These are phyloP conservation scores for Clitoria ternatea DNA, from an alignment of 306 rosid genomes.

Conservation along the genomic window DNA sequence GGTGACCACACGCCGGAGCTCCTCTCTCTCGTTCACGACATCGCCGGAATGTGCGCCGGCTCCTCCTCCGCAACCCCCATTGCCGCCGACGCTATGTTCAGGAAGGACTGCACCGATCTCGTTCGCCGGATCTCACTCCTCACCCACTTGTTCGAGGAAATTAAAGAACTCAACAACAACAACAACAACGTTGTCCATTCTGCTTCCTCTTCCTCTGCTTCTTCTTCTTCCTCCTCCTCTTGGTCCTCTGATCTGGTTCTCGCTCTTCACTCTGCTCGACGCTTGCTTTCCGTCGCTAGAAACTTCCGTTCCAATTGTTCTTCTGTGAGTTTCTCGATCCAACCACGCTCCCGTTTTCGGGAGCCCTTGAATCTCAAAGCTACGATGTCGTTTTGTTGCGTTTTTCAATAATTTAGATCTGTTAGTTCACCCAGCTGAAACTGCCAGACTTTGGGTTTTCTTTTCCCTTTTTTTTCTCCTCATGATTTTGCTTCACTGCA, in stretches of 20 bases:
- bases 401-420: conserved; percentile 29
- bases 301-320: conserved; percentile 48
- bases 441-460: neutral
- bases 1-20: conserved; percentile 50
- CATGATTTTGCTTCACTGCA: neutral
- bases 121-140: conserved; percentile 91
- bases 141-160: conserved; percentile 78
- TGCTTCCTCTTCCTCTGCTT: conserved; percentile 34
- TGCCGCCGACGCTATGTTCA: conserved; percentile 42
- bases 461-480: neutral
- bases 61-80: conserved; percentile 16
- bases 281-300: conserved; percentile 51
- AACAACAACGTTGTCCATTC: conserved; percentile 19
- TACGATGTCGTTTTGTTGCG: neutral
- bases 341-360: neutral
- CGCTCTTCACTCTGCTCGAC: conserved; percentile 69
- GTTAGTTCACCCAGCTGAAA: neutral
- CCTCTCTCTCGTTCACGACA: conserved; percentile 49
- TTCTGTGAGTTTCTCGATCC: conserved; percentile 46
- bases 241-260: conserved; percentile 66
- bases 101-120: conserved; percentile 87
- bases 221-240: conserved; percentile 18
- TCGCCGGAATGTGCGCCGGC: conserved; percentile 42
- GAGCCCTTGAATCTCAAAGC: neutral
- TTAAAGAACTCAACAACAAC: conserved; percentile 41